Evolutionary conservation across 306 rosid genomes (phyloP).

Genomic region (Glycine tomentella): DNA sequence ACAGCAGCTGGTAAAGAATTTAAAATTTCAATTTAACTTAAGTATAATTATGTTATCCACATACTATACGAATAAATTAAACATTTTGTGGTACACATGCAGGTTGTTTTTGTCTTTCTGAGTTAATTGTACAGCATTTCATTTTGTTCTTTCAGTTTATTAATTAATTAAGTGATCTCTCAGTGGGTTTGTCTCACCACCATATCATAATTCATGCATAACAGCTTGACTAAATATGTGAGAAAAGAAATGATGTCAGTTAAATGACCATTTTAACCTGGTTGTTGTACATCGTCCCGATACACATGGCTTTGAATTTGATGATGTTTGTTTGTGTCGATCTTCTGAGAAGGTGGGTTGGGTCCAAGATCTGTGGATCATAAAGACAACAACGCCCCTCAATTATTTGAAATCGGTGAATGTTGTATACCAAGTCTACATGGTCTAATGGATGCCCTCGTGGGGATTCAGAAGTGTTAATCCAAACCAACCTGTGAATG

Average conservation of each 20-base stretch:
- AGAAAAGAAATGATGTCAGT: too few relatives aligned
- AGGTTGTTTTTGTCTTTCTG: not conserved
- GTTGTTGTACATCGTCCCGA: slow-evolving; percentile 25
- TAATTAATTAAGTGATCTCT: too few relatives aligned
- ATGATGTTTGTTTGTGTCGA: slow-evolving; percentile 39
- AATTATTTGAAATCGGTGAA: slow-evolving; percentile 42
- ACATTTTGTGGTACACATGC: too few relatives aligned
- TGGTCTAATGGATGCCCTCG: slow-evolving; percentile 12
- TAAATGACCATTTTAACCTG: not conserved
- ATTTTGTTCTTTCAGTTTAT: not conserved
- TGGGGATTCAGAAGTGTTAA: too few relatives aligned
- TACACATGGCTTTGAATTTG: slow-evolving; percentile 57
- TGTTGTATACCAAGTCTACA: too few relatives aligned
- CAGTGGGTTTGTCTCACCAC: not conserved
- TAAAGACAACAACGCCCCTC: slow-evolving; percentile 47
- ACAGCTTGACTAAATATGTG: too few relatives aligned
- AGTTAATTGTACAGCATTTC: not conserved
- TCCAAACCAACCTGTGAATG: not conserved
- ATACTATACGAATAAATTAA: too few relatives aligned
- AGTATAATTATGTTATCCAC: too few relatives aligned
- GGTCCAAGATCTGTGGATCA: slow-evolving; percentile 50
- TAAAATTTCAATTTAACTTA: too few relatives aligned
- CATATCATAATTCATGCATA: not conserved
- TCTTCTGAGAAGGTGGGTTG: slow-evolving; percentile 53
- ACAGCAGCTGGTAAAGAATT: too few relatives aligned